Evolutionary conservation across 176 grass and related monocot species (phyloP).

Genomic region (Rhynchospora pubera): DNA sequence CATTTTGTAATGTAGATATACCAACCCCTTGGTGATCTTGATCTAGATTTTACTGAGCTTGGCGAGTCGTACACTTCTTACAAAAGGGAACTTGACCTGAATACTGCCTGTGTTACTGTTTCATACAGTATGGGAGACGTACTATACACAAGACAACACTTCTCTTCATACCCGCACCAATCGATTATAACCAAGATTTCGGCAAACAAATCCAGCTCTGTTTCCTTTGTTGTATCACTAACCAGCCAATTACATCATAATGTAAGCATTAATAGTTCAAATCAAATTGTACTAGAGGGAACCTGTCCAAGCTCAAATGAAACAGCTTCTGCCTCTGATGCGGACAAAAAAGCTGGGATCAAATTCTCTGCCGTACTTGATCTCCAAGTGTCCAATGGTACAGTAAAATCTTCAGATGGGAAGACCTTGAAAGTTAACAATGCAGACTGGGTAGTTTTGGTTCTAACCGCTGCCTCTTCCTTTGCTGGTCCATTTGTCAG

Average conservation of each 20-base stretch:
- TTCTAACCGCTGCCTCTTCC: constrained; percentile 66
- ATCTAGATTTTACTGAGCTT: constrained; percentile 51
- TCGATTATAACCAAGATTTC: constrained; percentile 57
- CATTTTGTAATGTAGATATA: constrained; percentile 56
- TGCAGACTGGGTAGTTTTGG: constrained; percentile 72
- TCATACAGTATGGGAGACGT: constrained; percentile 58
- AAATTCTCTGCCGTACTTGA: constrained; percentile 70
- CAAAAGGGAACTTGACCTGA: constrained; percentile 68
- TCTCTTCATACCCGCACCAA: constrained; percentile 71
- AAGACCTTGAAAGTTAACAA: constrained; percentile 58
- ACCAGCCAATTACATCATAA: constrained; percentile 41
- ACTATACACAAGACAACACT: constrained; percentile 63
- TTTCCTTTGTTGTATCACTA: constrained; percentile 60
- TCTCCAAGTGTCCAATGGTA: constrained; percentile 37
- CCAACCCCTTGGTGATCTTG: constrained; percentile 69
- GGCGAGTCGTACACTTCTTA: constrained; percentile 39
- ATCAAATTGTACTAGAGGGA: constrained; percentile 73
- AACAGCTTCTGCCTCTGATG: constrained; percentile 17
- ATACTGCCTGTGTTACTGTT: constrained; percentile 46
- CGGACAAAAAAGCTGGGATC: constrained; percentile 42
- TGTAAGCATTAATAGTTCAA: constrained; percentile 37
- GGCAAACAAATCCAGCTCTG: constrained; percentile 41
- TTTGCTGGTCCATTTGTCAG: constrained; percentile 65
- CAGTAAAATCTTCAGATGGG: not conserved
- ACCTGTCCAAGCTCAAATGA: constrained; percentile 51